A percentile compares a stretch with the other conserved stretches of the same genome.
Conservation (phyloP, 306 rosid genomes). For the Gillenia trifoliata region DNA sequence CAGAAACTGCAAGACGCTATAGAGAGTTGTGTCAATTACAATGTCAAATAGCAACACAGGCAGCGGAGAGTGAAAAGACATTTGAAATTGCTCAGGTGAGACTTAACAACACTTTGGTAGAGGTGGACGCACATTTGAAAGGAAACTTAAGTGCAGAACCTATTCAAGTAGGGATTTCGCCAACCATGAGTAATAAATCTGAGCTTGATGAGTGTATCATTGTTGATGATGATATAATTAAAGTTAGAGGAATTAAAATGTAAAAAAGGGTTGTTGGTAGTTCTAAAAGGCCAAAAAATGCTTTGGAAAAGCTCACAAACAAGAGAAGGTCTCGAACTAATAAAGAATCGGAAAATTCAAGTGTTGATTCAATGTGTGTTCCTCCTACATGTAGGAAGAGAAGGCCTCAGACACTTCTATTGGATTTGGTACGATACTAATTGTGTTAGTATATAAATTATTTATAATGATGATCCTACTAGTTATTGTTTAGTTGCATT, state of each 20-base stretch:
- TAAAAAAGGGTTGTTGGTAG: not conserved
- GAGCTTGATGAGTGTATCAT: not conserved
- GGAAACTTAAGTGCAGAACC: not conserved
- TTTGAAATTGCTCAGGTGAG: not conserved
- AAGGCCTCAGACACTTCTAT: no score
- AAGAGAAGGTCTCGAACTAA: not conserved
- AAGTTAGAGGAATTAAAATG: not conserved
- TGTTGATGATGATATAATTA: not conserved
- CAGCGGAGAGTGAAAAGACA: not conserved
- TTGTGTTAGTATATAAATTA: no score
- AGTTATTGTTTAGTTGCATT: no score
- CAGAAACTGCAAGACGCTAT: not conserved
- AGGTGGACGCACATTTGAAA: not conserved
- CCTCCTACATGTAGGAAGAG: no score
- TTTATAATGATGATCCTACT: no score
- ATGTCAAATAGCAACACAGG: not conserved
- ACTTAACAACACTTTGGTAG: not conserved
- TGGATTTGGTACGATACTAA: no score
- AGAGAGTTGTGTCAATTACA: not conserved
- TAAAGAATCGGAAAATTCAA: no score
- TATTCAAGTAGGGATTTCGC: not conserved
- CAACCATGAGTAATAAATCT: no score
- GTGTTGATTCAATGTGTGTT: no score
- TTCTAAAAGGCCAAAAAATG: not conserved
- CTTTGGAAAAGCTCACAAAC: not conserved